phyloP scores from a whole-genome alignment of 208 protist species.

The Herpetomonas tarakana region DNA sequence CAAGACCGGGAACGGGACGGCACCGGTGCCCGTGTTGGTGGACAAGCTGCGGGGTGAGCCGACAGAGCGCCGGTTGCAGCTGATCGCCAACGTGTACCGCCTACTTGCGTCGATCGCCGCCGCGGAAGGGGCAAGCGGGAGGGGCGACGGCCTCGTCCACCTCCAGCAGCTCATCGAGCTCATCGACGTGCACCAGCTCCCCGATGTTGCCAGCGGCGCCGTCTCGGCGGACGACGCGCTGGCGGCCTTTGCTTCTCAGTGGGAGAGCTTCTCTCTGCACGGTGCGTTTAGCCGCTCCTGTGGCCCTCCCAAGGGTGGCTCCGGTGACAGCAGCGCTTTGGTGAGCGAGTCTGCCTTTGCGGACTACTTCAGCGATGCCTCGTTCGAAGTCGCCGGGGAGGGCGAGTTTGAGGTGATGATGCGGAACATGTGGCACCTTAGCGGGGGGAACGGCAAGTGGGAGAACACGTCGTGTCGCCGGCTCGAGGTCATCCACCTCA shows the following conservation, averaged over 20 bases:
- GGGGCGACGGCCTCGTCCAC: constrained; percentile 21
- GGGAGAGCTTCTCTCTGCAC: constrained; percentile 18
- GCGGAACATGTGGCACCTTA: constrained; percentile 89
- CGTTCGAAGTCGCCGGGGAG: constrained; percentile 76
- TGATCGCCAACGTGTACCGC: constrained; percentile 66
- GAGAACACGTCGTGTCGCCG: constrained; percentile 86
- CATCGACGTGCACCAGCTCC: constrained; percentile 60
- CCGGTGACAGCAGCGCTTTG: constrained; percentile 15
- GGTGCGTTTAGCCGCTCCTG: too few relatives aligned
- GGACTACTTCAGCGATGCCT: constrained; percentile 68
- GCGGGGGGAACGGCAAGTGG: constrained; percentile 76
- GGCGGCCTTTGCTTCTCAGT: constrained; percentile 54
- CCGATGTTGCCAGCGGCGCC: constrained; percentile 30
- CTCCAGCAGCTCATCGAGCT: constrained; percentile 51
- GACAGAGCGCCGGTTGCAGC: constrained; percentile 55
- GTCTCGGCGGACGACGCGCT: constrained; percentile 41
- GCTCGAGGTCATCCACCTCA: constrained; percentile 79
- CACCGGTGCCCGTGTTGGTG: constrained; percentile 42
- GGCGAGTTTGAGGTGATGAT: constrained; percentile 80
- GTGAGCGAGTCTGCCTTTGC: constrained; percentile 57
- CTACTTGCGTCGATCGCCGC: constrained; percentile 54
- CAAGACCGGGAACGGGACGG: constrained; percentile 28
- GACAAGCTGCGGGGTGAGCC: constrained; percentile 63
- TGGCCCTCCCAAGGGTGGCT: too few relatives aligned
- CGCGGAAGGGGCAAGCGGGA: constrained; percentile 28